A percentile compares a stretch with the other conserved stretches of the same genome.
Conservation (phyloP, 441 rosid genomes). For the Populus trichocarpa region DNA sequence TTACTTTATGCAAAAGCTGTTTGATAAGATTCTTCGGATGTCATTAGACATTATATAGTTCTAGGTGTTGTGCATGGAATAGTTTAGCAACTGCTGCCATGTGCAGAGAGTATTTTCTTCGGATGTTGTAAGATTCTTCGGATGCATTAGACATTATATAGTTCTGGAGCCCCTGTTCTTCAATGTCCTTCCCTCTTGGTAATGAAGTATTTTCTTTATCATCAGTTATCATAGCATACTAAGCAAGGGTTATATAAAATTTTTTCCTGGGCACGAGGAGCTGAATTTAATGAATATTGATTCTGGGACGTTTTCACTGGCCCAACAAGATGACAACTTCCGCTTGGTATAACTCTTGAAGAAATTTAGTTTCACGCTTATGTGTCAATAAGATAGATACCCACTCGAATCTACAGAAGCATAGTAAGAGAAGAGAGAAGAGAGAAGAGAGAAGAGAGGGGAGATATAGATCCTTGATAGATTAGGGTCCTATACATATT, state of each 20-base stretch:
- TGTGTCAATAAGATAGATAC: too few species aligned
- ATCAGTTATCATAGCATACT: background rate
- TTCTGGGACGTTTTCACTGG: background rate
- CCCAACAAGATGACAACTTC: background rate
- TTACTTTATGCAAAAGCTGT: background rate
- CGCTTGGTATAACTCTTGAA: background rate
- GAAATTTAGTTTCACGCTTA: background rate
- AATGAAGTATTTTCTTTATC: background rate
- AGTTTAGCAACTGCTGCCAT: background rate
- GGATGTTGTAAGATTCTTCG: too few species aligned
- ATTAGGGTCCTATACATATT: background rate
- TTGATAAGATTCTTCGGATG: conserved; percentile 2
- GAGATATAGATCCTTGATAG: background rate
- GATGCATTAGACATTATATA: too few species aligned
- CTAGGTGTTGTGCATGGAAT: background rate
- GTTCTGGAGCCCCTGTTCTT: background rate
- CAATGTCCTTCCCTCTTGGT: background rate
- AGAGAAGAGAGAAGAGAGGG: background rate
- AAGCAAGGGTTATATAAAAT: background rate
- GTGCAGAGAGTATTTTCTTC: too few species aligned
- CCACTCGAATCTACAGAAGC: too few species aligned
- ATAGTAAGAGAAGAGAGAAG: background rate
- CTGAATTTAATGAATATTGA: background rate
- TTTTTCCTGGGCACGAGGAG: background rate
- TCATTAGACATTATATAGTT: conserved; percentile 1